Percentiles rank a stretch among this genome's conserved stretches.
phyloP scores from a whole-genome alignment of 1,284 basidiomycete species.

The Lignosus rhinocerotis region DNA sequence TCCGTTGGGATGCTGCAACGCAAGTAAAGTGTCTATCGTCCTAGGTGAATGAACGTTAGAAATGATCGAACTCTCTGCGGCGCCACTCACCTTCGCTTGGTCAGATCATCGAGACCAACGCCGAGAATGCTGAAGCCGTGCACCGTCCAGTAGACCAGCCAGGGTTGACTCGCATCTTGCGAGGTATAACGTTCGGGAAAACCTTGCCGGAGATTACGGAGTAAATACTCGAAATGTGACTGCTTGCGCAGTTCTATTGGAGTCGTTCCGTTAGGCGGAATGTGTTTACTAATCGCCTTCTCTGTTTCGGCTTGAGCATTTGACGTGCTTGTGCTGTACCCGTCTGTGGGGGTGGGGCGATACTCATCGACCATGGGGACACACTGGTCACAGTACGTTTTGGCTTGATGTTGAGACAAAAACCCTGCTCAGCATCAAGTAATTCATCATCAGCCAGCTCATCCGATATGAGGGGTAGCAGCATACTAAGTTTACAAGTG shows the following conservation, averaged over 20 bases:
- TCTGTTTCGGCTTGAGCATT: constrained; percentile 69
- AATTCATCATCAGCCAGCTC: too few species aligned
- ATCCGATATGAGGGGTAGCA: too few species aligned
- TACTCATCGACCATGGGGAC: background rate
- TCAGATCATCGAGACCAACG: constrained; percentile 73
- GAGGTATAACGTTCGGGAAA: constrained; percentile 76
- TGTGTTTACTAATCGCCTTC: constrained; percentile 51
- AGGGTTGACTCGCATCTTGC: constrained; percentile 90
- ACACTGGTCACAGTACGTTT: background rate
- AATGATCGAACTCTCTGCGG: too few species aligned
- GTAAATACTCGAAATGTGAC: constrained; percentile 68
- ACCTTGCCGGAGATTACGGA: constrained; percentile 70
- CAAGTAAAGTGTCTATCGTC: constrained; percentile 75
- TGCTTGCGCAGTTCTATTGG: constrained; percentile 49
- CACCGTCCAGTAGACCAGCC: constrained; percentile 90
- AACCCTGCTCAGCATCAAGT: too few species aligned
- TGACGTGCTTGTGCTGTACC: constrained; percentile 65
- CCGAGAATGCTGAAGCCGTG: constrained; percentile 81
- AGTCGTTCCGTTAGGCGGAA: constrained; percentile 31
- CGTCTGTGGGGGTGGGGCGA: constrained; percentile 49
- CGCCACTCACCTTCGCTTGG: constrained; percentile 65
- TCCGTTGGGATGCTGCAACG: constrained; percentile 79
- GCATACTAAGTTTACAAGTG: too few species aligned
- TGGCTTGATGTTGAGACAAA: too few species aligned
- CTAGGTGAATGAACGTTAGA: constrained; percentile 36